Evolutionary conservation across 805 yeast genomes (phyloP).

Genomic region (Blastobotrys terrestris): DNA sequence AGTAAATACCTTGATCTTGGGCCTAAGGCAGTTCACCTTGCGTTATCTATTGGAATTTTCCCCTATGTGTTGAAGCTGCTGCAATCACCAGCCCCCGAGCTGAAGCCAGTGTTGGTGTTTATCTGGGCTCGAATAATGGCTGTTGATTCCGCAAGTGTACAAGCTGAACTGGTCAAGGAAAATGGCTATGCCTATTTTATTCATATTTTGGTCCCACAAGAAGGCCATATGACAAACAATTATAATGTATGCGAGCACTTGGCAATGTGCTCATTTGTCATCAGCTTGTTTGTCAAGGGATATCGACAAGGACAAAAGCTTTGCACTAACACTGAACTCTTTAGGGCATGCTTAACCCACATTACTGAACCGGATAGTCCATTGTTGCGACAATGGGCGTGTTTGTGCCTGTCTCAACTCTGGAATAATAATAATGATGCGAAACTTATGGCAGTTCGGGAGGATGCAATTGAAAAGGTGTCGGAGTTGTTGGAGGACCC

Average conservation of each 20-base stretch:
- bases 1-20: slow-evolving; percentile 89
- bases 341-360: slow-evolving; percentile 59
- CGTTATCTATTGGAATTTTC: slow-evolving; percentile 89
- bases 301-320: slow-evolving; percentile 73
- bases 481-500: slow-evolving; percentile 69
- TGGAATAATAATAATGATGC: slow-evolving; percentile 72
- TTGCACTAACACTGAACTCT: slow-evolving; percentile 68
- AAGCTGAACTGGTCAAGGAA: slow-evolving; percentile 86
- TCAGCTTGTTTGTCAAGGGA: slow-evolving; percentile 77
- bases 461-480: slow-evolving; percentile 53
- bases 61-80: slow-evolving; percentile 86
- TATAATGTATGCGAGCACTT: slow-evolving; percentile 73
- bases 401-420: slow-evolving; percentile 67
- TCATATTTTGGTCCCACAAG: slow-evolving; percentile 53
- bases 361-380: slow-evolving; percentile 75
- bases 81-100: slow-evolving; percentile 92
- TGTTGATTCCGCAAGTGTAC: slow-evolving; percentile 83
- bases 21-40: slow-evolving; percentile 94
- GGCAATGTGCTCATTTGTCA: slow-evolving; percentile 91
- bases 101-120: slow-evolving; percentile 88
- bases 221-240: slow-evolving; percentile 28
- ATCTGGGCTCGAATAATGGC: slow-evolving; percentile 99
- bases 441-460: slow-evolving; percentile 60
- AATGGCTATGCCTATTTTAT: slow-evolving; percentile 85
- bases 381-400: slow-evolving; percentile 86